Conservation (phyloP, 805 yeast genomes). For the Candida peoriensis region DNA sequence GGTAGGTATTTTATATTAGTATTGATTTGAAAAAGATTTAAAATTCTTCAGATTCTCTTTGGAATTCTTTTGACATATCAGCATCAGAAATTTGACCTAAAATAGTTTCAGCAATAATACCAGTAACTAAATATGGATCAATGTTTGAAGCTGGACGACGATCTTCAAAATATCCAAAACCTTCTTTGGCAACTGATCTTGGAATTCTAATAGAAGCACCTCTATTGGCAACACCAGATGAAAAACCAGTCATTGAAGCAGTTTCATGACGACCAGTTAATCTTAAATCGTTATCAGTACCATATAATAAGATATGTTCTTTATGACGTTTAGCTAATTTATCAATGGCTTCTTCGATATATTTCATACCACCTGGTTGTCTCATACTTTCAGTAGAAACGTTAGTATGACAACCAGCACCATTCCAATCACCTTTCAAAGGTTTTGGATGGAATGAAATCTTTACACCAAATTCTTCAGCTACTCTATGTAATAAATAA, state of each 20-base stretch:
- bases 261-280: slow-evolving; percentile 99
- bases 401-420: slow-evolving; percentile 99
- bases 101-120: slow-evolving; percentile 95
- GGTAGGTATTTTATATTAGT: too few relatives aligned
- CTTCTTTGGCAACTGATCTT: slow-evolving; percentile 97
- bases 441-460: slow-evolving; percentile 99
- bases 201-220: slow-evolving; percentile 99
- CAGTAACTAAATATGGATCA: slow-evolving; percentile 97
- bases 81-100: slow-evolving; percentile 94
- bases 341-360: slow-evolving; percentile 87
- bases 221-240: slow-evolving; percentile 99
- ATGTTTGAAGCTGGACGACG: slow-evolving; percentile 99
- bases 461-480: slow-evolving; percentile 98
- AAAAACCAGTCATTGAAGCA: slow-evolving; percentile 85
- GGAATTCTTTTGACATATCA: slow-evolving; percentile 87
- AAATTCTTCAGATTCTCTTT: slow-evolving; percentile 52
- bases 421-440: slow-evolving; percentile 98
- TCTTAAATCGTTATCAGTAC: slow-evolving; percentile 92
- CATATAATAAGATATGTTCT: slow-evolving; percentile 94
- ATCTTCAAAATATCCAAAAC: slow-evolving; percentile 98
- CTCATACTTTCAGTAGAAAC: slow-evolving; percentile 93
- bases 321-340: slow-evolving; percentile 93
- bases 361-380: slow-evolving; percentile 91
- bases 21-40: background rate
- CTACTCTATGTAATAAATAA: slow-evolving; percentile 87